Base-by-base conservation (phyloP, 2,329 filamentous ascomycete genomes). In the Endocalyx cinctus region DNA sequence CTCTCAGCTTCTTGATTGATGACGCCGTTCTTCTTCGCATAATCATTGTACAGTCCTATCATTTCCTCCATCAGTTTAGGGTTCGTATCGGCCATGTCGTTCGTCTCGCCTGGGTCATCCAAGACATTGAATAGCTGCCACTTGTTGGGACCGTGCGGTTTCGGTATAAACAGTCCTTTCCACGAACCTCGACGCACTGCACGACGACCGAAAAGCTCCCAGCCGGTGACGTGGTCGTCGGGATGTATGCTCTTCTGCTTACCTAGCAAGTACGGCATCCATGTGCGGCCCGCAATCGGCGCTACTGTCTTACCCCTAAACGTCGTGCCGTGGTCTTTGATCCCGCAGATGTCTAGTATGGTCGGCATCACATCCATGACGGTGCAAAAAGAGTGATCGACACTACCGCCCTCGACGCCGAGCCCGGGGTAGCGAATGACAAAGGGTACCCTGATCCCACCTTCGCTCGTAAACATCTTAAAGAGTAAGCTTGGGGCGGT, bases 351-450 rank as follows among this genome's bases (percentile, higher is more conserved):
- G 6, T 71, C 67, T 20, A 70, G 57, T 15, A 71, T 58, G 2
- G 69, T 67, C 0, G 68, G 69, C 2, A 66, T 59, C 2, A 73
- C 58, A 38, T 73, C 68, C 68, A 72, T 72, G 23, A 71, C 67
- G 0, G 68, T 72, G 4, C 69, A 63, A 52, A 76, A 76, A 27
- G 64, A 57, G 49, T 67, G 58, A 5, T 66, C 67, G 37, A 74
- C 68, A 15, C 34, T 22, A 5, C 54, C 31, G 31, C 29, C 33
- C 11, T 56, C 18, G 14, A n/a, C 12, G 17, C 19, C 14, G n/a
- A 11, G 10, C 25, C 4, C 15, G 17, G 39, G 35, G 4, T 41
- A 41, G 16, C 38, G 42, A 10, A 45, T 34, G 27, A 70, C 67
- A 11, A 74, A 52, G 0, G 71, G 72, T 2, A 74, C 70, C 5